phyloP scores from a whole-genome alignment of 192 early-diverging fungal genomes.

The Backusella westeae region DNA sequence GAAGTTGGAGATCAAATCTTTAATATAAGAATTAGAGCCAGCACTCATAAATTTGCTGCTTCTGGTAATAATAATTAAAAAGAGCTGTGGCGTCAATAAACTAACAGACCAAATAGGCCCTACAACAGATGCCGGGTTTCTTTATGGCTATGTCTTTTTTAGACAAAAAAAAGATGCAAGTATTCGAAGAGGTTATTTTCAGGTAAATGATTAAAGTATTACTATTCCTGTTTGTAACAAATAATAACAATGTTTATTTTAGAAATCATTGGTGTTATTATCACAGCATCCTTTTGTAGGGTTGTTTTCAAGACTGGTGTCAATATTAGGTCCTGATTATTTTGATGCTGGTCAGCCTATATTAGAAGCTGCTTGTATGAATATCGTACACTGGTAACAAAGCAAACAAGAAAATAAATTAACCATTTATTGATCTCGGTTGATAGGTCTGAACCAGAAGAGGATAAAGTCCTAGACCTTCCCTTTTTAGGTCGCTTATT shows the following conservation, averaged over 20 bases:
- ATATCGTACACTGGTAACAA: conserved; percentile 70
- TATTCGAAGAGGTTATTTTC: conserved; percentile 89
- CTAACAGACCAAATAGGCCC: conserved; percentile 36
- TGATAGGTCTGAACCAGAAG: conserved; percentile 38
- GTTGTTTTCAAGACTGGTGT: conserved; percentile 73
- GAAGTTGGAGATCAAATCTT: conserved; percentile 73
- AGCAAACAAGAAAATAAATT: background rate
- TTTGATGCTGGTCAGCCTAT: conserved; percentile 79
- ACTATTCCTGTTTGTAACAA: background rate
- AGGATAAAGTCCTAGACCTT: conserved; percentile 66
- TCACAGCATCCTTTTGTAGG: conserved; percentile 90
- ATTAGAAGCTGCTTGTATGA: conserved; percentile 77
- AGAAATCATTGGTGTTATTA: conserved; percentile 85
- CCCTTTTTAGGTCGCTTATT: conserved; percentile 69
- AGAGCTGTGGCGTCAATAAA: background rate
- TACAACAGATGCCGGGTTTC: conserved; percentile 54
- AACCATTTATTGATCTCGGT: background rate
- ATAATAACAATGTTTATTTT: background rate
- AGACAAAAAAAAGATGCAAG: conserved; percentile 85
- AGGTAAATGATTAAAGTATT: conserved; percentile 40
- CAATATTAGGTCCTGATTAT: conserved; percentile 74
- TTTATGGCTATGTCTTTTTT: conserved; percentile 95
- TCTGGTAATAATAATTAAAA: conserved; percentile 36
- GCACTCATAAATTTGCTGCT: conserved; percentile 48
- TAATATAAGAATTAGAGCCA: conserved; percentile 69